These are phyloP conservation scores for Erythrobasidium yunnanense DNA, from an alignment of 768 basidiomycete genomes.

Conservation along the genomic window DNA sequence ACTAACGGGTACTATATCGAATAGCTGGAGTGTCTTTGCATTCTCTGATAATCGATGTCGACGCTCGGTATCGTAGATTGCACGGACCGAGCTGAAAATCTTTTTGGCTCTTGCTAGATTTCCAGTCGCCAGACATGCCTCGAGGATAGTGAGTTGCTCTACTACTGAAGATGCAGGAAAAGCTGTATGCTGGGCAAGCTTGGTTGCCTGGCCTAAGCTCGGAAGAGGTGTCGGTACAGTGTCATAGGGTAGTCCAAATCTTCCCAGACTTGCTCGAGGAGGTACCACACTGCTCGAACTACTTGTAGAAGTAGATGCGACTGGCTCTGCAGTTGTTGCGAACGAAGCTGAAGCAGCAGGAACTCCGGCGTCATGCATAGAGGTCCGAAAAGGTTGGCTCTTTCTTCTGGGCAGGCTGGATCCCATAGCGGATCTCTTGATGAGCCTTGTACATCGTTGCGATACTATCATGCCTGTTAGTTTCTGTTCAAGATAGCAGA, in stretches of 20 bases:
- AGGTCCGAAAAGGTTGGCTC: too few species aligned
- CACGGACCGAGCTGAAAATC: conserved; percentile 59
- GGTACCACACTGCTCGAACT: too few species aligned
- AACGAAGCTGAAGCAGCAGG: not conserved
- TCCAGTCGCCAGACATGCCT: conserved; percentile 68
- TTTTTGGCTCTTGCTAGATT: conserved; percentile 65
- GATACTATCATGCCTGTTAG: too few species aligned
- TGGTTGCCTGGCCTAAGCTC: not conserved
- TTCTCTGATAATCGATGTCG: not conserved
- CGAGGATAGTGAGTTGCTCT: conserved; percentile 65
- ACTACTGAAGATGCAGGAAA: conserved; percentile 58
- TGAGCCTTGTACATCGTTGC: not conserved
- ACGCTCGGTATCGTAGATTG: conserved; percentile 3
- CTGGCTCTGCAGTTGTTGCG: not conserved
- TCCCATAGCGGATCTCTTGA: not conserved
- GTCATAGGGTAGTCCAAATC: not conserved
- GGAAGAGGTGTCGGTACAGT: not conserved
- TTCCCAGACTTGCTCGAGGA: not conserved
- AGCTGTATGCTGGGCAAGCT: conserved; percentile 23
- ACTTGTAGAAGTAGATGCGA: not conserved
- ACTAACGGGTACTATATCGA: conserved; percentile 28
- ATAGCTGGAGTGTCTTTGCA: conserved; percentile 4
- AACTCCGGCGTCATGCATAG: not conserved
- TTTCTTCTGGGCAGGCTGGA: not conserved
- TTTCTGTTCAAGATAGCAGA: too few species aligned